Conservation (phyloP, 1,284 basidiomycete species). For the Leccinum colubrinum region DNA sequence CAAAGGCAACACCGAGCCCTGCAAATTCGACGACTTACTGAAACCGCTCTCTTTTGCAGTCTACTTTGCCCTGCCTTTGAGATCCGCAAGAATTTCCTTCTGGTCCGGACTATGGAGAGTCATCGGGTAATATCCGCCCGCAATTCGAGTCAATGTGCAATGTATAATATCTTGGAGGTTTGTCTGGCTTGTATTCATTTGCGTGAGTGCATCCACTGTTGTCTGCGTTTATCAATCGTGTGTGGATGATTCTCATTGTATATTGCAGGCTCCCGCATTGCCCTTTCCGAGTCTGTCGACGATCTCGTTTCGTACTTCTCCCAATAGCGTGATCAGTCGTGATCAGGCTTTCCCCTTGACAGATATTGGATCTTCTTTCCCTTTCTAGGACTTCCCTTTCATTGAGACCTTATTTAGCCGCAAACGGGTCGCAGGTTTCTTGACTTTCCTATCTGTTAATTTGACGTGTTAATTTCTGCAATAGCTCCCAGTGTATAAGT, state of each 20-base stretch:
- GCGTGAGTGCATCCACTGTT: background rate
- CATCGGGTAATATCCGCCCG: background rate
- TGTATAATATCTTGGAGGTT: background rate
- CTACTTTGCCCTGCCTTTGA: background rate
- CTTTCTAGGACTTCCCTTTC: background rate
- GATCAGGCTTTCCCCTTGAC: background rate
- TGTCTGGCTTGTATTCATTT: background rate
- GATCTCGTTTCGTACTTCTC: background rate
- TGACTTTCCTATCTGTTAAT: background rate
- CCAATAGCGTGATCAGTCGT: background rate
- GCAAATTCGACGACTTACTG: background rate
- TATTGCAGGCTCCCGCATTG: conserved; percentile 7
- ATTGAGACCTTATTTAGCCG: background rate
- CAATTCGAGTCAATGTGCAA: background rate
- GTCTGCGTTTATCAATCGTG: background rate
- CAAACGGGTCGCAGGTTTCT: background rate
- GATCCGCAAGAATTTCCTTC: background rate
- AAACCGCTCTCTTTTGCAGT: background rate
- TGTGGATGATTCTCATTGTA: too few species aligned
- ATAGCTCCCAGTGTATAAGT: background rate
- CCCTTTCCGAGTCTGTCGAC: background rate
- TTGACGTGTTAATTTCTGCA: background rate
- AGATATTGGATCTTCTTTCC: background rate
- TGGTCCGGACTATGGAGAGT: background rate
- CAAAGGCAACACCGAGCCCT: background rate